Conservation (phyloP, 2,329 filamentous ascomycete genomes). For the Xylaria sp. region DNA sequence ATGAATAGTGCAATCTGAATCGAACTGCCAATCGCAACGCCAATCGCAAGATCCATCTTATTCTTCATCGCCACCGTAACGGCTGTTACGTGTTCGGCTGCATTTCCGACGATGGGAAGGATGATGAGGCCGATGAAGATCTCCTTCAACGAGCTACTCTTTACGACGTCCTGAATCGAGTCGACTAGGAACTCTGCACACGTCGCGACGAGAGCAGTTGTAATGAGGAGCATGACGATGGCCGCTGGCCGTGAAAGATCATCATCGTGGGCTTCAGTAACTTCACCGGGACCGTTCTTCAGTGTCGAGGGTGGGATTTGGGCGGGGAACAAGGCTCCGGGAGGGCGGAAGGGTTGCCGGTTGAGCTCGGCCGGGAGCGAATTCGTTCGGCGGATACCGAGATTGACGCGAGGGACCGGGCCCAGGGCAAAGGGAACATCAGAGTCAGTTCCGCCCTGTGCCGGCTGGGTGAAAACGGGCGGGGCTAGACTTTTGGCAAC, state of each 20-base stretch:
- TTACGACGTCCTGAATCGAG: constrained; percentile 68
- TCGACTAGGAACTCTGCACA: constrained; percentile 75
- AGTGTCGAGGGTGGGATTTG: constrained; percentile 50
- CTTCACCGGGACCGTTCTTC: constrained; percentile 36
- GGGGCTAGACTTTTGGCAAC: constrained; percentile 72
- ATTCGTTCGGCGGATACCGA: constrained; percentile 73
- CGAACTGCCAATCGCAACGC: constrained; percentile 71
- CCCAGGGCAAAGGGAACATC: constrained; percentile 46
- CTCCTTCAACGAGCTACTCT: constrained; percentile 61
- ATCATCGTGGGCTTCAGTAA: constrained; percentile 47
- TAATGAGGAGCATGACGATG: constrained; percentile 65
- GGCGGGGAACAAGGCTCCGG: constrained; percentile 57
- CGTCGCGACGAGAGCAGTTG: constrained; percentile 68
- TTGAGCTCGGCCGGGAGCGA: constrained; percentile 74
- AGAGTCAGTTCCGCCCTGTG: constrained; percentile 37
- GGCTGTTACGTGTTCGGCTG: constrained; percentile 74
- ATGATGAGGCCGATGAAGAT: constrained; percentile 75
- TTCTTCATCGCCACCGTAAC: constrained; percentile 74
- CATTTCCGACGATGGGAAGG: constrained; percentile 74
- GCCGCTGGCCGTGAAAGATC: constrained; percentile 62
- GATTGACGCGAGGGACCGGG: constrained; percentile 61
- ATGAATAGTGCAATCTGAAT: constrained; percentile 77
- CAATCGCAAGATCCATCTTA: constrained; percentile 77
- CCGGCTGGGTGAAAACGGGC: constrained; percentile 67
- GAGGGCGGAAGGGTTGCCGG: constrained; percentile 49